Evolutionary conservation across 2,329 filamentous ascomycete genomes (phyloP).

Genomic region (Phyllosticta paracitricarpa): DNA sequence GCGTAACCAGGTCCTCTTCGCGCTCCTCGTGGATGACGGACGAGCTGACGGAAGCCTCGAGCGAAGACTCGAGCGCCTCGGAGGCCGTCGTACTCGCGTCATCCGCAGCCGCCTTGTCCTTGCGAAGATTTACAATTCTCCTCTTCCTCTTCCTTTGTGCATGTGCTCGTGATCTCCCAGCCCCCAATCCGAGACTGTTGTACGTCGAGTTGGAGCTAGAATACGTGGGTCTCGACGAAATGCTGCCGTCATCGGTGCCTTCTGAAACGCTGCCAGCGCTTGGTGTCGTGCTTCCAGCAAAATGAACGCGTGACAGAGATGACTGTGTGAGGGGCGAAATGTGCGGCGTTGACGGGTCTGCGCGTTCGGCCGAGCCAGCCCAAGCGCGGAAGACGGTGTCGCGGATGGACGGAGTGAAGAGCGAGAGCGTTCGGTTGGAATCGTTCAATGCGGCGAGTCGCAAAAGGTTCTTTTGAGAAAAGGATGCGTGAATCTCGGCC

Average conservation of each 20-base stretch:
- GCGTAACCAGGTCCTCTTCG: constrained; percentile 22
- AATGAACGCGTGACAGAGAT: constrained; percentile 37
- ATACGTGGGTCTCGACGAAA: constrained; percentile 58
- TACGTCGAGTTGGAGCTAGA: constrained; percentile 50
- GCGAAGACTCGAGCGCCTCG: constrained; percentile 39
- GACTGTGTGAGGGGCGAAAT: constrained; percentile 34
- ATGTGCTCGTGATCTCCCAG: constrained; percentile 49
- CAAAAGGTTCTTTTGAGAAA: constrained; percentile 89
- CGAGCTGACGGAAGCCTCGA: constrained; percentile 48
- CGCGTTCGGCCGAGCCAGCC: constrained; percentile 67
- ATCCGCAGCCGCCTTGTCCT: constrained; percentile 42
- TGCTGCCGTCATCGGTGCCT: constrained; percentile 42
- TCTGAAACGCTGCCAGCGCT: constrained; percentile 17
- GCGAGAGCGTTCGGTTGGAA: constrained; percentile 79
- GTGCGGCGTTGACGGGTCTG: constrained; percentile 41
- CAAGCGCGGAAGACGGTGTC: constrained; percentile 90
- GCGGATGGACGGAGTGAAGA: constrained; percentile 83
- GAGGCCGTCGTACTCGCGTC: constrained; percentile 42
- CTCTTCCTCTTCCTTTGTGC: constrained; percentile 70
- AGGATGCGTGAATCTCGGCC: constrained; percentile 75
- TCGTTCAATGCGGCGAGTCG: constrained; percentile 74
- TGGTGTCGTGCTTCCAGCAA: constrained; percentile 20
- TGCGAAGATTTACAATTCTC: constrained; percentile 71
- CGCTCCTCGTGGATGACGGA: constrained; percentile 24
- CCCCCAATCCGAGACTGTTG: constrained; percentile 53